These are phyloP conservation scores for Pichia sp. DNA, from an alignment of 1,139 yeast species.

Conservation along the genomic window DNA sequence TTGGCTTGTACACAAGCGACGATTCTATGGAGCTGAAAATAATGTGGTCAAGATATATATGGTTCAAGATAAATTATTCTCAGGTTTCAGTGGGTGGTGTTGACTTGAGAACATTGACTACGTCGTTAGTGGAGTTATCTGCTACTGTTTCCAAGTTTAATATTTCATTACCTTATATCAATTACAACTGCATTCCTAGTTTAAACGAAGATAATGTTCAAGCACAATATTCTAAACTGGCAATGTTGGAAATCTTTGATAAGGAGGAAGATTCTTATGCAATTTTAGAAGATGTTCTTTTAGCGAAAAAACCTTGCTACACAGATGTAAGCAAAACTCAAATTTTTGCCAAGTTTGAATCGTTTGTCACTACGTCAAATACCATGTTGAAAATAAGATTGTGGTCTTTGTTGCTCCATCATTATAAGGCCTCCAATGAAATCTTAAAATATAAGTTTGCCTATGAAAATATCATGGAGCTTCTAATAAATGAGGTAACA, in stretches of 20 bases:
- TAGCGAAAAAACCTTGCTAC: constrained; percentile 2
- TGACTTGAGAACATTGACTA: constrained; percentile 13
- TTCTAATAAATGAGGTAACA: constrained; percentile 33
- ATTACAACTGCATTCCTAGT: constrained; percentile 52
- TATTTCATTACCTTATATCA: constrained; percentile 27
- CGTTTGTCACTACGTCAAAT: constrained; percentile 55
- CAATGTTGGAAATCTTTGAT: constrained; percentile 61
- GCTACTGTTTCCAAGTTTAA: constrained; percentile 8
- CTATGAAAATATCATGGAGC: constrained; percentile 40
- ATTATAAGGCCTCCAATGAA: constrained; percentile 40
- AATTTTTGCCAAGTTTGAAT: constrained; percentile 43
- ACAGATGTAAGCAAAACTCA: constrained; percentile 4
- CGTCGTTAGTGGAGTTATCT: constrained; percentile 12
- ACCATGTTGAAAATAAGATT: constrained; percentile 59
- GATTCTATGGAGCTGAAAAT: background rate
- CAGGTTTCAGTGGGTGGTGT: constrained; percentile 13
- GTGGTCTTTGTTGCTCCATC: constrained; percentile 68
- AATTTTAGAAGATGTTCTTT: constrained; percentile 36
- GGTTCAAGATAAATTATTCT: constrained; percentile 18
- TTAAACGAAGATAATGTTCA: constrained; percentile 44
- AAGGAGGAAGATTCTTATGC: constrained; percentile 39
- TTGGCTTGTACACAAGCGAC: background rate
- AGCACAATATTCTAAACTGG: constrained; percentile 57
- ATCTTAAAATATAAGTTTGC: constrained; percentile 41
- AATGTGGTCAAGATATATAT: constrained; percentile 18